These are phyloP conservation scores for Amylocarpus encephaloides DNA, from an alignment of 2,329 filamentous ascomycete genomes.

Conservation along the genomic window DNA sequence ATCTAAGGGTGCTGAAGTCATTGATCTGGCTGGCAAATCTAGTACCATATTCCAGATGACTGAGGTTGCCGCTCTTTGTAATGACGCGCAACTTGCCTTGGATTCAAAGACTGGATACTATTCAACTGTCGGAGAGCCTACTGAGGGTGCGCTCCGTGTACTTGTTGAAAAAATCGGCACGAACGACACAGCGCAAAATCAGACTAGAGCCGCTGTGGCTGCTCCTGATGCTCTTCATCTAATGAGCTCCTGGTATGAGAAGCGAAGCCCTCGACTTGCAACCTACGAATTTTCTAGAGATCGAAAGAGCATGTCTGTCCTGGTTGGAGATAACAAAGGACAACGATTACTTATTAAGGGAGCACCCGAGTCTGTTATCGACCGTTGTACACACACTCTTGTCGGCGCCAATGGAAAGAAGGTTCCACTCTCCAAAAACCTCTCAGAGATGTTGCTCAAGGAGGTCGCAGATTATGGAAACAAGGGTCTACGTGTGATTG, in stretches of 20 bases:
- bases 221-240: slow-evolving; percentile 64
- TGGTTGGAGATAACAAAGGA: slow-evolving; percentile 63
- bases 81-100: slow-evolving; percentile 77
- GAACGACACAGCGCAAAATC: slow-evolving; percentile 42
- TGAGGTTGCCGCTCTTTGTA: slow-evolving; percentile 72
- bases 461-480: slow-evolving; percentile 90
- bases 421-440: slow-evolving; percentile 63
- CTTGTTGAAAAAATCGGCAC: slow-evolving; percentile 93
- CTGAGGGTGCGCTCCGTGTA: slow-evolving; percentile 85
- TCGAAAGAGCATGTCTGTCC: slow-evolving; percentile 97
- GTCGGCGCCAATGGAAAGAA: slow-evolving; percentile 73
- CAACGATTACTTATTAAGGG: slow-evolving; percentile 92
- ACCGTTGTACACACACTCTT: slow-evolving; percentile 79
- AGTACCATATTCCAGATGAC: slow-evolving; percentile 73
- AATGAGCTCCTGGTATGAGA: slow-evolving; percentile 79
- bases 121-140: slow-evolving; percentile 85
- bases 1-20: slow-evolving; percentile 59
- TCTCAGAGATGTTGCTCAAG: slow-evolving; percentile 63
- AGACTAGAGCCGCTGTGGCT: slow-evolving; percentile 40
- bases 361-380: slow-evolving; percentile 88
- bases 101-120: slow-evolving; percentile 70
- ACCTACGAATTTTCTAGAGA: slow-evolving; percentile 97
- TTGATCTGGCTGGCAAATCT: slow-evolving; percentile 64
- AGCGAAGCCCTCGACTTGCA: slow-evolving; percentile 65
- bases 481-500: slow-evolving; percentile 88